Conservation (phyloP, 192 early-diverging fungal species). For the Funneliformis mosseae region DNA sequence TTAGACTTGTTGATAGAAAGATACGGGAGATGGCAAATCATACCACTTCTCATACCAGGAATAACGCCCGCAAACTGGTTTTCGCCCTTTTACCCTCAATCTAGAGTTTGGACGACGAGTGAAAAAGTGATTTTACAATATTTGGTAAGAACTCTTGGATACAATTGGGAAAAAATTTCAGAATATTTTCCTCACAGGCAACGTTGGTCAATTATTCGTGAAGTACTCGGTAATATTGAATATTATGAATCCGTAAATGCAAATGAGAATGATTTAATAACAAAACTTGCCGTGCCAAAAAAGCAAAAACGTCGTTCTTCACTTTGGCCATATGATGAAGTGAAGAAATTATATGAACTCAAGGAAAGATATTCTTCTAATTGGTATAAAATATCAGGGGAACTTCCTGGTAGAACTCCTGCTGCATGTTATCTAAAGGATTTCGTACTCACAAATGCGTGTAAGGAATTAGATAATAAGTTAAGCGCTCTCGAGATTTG, state of each 20-base stretch:
- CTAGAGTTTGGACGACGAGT: not conserved
- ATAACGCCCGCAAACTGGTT: not conserved
- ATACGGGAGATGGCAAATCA: conserved; percentile 17
- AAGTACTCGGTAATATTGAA: not conserved
- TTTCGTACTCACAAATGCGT: not conserved
- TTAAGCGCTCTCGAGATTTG: not conserved
- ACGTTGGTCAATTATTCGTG: not conserved
- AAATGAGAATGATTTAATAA: not conserved
- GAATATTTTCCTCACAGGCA: conserved; percentile 10
- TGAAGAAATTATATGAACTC: not conserved
- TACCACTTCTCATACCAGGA: conserved; percentile 3
- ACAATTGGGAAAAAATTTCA: conserved; percentile 1
- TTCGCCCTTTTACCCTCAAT: not conserved
- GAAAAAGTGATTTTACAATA: conserved; percentile 1
- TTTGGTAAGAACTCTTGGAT: not conserved
- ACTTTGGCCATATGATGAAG: not conserved
- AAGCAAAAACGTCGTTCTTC: no score
- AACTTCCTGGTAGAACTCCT: not conserved
- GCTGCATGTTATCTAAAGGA: not conserved
- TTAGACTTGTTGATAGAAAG: not conserved
- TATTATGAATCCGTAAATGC: not conserved
- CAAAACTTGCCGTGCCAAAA: not conserved
- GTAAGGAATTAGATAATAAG: not conserved
- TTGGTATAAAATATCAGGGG: conserved; percentile 7
- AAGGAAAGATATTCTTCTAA: not conserved